Evolutionary conservation across 2,329 filamentous ascomycete genomes (phyloP).

Genomic region (Ophiobolus disseminans): DNA sequence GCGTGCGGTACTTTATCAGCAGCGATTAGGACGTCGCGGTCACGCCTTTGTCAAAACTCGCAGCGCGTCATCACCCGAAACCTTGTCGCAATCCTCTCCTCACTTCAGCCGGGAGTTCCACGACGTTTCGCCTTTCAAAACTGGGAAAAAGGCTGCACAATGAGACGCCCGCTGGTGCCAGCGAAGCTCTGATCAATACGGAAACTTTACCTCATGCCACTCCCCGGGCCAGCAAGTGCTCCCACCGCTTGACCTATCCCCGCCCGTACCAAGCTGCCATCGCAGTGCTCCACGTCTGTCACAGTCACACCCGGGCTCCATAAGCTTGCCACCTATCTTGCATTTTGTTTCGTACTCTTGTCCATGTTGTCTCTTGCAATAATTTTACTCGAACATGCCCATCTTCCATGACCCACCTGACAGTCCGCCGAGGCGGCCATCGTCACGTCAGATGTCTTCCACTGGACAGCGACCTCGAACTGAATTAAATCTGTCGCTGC

Average conservation of each 20-base stretch:
- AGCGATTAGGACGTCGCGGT: conserved; percentile 32
- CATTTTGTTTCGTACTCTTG: conserved; percentile 12
- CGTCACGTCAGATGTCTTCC: conserved; percentile 22
- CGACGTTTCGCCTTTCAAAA: conserved; percentile 30
- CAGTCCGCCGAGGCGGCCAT: conserved; percentile 28
- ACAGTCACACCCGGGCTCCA: too few species aligned
- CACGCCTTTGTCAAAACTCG: conserved; percentile 30
- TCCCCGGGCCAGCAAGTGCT: conserved; percentile 42
- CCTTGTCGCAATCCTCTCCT: conserved; percentile 30
- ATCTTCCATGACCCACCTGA: conserved; percentile 50
- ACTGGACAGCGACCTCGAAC: conserved; percentile 14
- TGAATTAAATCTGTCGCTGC: conserved; percentile 12
- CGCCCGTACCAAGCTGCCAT: conserved; percentile 29
- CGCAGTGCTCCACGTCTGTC: conserved; percentile 25
- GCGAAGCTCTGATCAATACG: conserved; percentile 36
- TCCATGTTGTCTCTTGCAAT: conserved; percentile 33
- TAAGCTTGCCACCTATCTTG: conserved; percentile 15
- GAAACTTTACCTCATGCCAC: conserved; percentile 38
- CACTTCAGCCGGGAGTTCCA: conserved; percentile 25
- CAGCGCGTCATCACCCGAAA: conserved; percentile 38
- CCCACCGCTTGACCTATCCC: conserved; percentile 37
- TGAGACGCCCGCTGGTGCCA: conserved; percentile 43
- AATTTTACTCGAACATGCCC: conserved; percentile 40
- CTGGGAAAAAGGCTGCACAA: conserved; percentile 20
- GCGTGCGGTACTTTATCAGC: conserved; percentile 33